These are phyloP conservation scores for Suillus sp. DNA, from an alignment of 768 basidiomycete species.

Conservation along the genomic window DNA sequence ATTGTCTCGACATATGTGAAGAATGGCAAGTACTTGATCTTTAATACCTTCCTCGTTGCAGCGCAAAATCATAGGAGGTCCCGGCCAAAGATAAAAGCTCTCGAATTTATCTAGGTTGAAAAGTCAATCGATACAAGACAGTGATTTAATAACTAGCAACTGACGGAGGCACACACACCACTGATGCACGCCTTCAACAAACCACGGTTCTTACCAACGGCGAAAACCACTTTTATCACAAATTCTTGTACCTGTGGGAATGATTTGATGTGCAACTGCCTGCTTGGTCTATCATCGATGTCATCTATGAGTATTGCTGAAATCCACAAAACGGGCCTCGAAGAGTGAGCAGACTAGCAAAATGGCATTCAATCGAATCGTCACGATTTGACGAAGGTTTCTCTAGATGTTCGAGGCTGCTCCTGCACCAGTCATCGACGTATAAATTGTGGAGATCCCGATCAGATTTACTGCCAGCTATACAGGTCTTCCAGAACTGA, in stretches of 20 bases:
- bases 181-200: not conserved
- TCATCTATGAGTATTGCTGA: not conserved
- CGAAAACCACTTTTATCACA: conserved; percentile 31
- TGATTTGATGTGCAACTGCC: conserved; percentile 12
- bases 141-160: not conserved
- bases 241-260: conserved; percentile 27
- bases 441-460: conserved; percentile 4
- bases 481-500: conserved; percentile 22
- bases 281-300: not conserved
- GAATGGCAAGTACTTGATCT: no score
- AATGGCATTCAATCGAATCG: conserved; percentile 18
- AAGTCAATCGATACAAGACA: not conserved
- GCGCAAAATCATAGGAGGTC: not conserved
- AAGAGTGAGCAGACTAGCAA: conserved; percentile 18
- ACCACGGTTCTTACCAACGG: not conserved
- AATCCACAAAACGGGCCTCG: conserved; percentile 2
- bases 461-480: conserved; percentile 15
- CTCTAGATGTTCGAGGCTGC: conserved; percentile 13
- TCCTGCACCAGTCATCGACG: conserved; percentile 4
- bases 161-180: not conserved
- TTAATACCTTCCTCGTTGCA: no score
- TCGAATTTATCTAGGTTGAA: not conserved
- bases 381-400: conserved; percentile 18
- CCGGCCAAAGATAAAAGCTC: not conserved
- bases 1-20: no score